Evolutionary conservation across 75 land plant species (phyloP).

Genomic region (Picea sitchensis): DNA sequence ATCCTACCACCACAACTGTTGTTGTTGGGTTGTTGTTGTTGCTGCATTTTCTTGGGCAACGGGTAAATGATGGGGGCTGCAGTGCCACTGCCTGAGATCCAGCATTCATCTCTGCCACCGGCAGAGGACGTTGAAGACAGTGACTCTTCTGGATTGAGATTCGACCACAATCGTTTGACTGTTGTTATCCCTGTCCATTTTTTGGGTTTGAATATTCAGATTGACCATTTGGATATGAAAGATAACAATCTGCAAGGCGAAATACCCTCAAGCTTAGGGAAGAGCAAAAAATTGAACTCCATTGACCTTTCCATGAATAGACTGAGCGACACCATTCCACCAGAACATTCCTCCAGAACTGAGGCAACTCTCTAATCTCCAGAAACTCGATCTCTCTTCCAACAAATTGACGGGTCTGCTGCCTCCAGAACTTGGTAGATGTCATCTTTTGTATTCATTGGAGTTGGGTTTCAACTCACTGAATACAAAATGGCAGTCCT

Average conservation of each 20-base stretch:
- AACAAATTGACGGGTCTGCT: too few species aligned
- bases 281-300: slow-evolving; percentile 29
- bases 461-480: too few species aligned
- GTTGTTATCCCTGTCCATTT: slow-evolving; percentile 38
- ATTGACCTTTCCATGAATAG: slow-evolving; percentile 55
- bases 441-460: too few species aligned
- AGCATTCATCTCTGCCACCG: not conserved
- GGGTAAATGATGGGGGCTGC: not conserved
- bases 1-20: not conserved
- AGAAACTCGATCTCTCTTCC: too few species aligned
- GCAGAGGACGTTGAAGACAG: slow-evolving; percentile 3
- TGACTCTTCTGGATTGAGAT: slow-evolving; percentile 10
- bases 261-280: slow-evolving; percentile 50
- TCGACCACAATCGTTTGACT: slow-evolving; percentile 36
- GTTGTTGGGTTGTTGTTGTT: not conserved
- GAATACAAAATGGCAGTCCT: too few species aligned
- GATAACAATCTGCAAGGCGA: slow-evolving; percentile 43
- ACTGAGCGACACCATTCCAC: slow-evolving; percentile 51
- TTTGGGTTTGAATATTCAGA: slow-evolving; percentile 1
- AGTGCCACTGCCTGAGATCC: not conserved
- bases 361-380: too few species aligned
- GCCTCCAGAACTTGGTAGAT: too few species aligned
- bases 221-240: slow-evolving; percentile 29
- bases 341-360: not conserved
- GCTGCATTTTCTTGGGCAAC: slow-evolving; percentile 3